Conservation (phyloP, 768 basidiomycete species). For the Boletus tylopilopsis region DNA sequence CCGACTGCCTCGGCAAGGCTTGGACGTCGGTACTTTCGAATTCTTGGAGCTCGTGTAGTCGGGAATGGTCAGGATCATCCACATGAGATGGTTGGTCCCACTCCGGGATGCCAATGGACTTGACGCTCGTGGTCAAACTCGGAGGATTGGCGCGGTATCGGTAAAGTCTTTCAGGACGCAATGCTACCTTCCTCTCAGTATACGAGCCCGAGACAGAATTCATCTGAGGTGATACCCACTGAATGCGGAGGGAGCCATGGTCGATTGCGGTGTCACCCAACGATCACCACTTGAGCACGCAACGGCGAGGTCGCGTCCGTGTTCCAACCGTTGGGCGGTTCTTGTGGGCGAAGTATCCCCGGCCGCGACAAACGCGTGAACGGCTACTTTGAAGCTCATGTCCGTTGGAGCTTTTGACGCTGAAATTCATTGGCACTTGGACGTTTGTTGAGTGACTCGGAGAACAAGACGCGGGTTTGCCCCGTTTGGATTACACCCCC, state of each 20-base stretch:
- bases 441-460: too few relatives aligned
- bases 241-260: constrained; percentile 15
- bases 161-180: constrained; percentile 18
- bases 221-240: constrained; percentile 15
- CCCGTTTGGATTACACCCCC: constrained; percentile 1
- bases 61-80: constrained; percentile 35
- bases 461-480: background rate
- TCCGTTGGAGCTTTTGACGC: background rate
- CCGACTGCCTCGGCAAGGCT: background rate
- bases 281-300: constrained; percentile 8
- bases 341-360: background rate
- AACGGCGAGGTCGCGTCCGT: constrained; percentile 19
- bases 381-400: constrained; percentile 7
- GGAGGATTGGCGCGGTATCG: constrained; percentile 23
- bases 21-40: constrained; percentile 38
- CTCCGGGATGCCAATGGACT: constrained; percentile 22
- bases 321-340: constrained; percentile 7
- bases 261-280: constrained; percentile 21
- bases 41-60: constrained; percentile 39
- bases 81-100: constrained; percentile 37
- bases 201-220: background rate
- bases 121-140: background rate
- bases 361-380: constrained; percentile 22
- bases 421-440: background rate
- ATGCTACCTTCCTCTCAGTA: constrained; percentile 17